phyloP scores from a whole-genome alignment of 2,329 filamentous ascomycete genomes.

The Pseudogymnoascus sp. region DNA sequence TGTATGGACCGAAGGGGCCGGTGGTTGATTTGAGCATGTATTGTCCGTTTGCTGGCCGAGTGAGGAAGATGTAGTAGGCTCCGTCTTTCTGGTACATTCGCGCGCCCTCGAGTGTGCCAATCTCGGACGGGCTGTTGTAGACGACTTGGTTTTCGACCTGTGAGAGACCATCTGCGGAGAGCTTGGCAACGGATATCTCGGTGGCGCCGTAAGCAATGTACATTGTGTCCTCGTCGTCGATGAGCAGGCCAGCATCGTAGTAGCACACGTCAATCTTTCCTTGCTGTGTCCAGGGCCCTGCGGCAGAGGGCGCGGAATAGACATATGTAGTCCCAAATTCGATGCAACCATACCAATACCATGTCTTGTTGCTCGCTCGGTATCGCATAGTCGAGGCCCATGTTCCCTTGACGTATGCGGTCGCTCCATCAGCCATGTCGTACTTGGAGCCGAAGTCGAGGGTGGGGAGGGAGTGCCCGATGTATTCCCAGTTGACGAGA shows the following conservation, averaged over 20 bases:
- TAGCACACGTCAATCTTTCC: conserved; percentile 39
- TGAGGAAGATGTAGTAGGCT: conserved; percentile 46
- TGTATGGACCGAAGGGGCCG: conserved; percentile 45
- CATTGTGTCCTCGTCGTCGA: conserved; percentile 49
- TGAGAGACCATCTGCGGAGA: conserved; percentile 39
- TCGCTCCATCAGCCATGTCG: conserved; percentile 35
- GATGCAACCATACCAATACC: conserved; percentile 51
- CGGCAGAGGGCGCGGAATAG: conserved; percentile 38
- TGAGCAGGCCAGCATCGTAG: conserved; percentile 49
- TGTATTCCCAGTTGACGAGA: conserved; percentile 42
- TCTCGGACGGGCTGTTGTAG: conserved; percentile 33
- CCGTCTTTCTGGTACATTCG: conserved; percentile 50
- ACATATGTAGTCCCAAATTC: conserved; percentile 43
- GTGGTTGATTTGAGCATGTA: conserved; percentile 42
- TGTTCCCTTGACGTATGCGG: conserved; percentile 44
- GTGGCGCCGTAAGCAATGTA: conserved; percentile 47
- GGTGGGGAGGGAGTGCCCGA: conserved; percentile 38
- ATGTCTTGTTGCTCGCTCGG: conserved; percentile 38
- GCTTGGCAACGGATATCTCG: conserved; percentile 41
- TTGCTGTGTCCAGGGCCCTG: conserved; percentile 36
- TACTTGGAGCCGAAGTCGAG: conserved; percentile 41
- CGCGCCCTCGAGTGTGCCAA: conserved; percentile 39
- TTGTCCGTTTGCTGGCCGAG: conserved; percentile 35
- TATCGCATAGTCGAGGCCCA: conserved; percentile 49
- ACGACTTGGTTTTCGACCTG: conserved; percentile 38